Base-by-base conservation (phyloP, 2,329 filamentous ascomycete species). In the Stemphylium vesicarium region DNA sequence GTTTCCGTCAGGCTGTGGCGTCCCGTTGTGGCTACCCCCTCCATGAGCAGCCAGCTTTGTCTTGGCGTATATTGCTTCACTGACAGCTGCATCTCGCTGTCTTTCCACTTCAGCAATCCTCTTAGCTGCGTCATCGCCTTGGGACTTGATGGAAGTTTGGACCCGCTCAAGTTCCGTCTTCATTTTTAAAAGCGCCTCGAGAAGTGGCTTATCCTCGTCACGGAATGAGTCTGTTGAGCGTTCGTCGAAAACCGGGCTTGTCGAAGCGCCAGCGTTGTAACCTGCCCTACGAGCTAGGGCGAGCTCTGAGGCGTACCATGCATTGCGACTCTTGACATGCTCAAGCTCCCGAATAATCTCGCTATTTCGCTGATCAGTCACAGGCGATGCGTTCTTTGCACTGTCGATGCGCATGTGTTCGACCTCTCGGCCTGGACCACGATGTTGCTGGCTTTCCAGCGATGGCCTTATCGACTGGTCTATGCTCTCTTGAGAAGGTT, bases 231-330 rank as follows among this genome's bases (percentile, higher is more conserved):
- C 92, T 2, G 88, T 83, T 0, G 84, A 83, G 56, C 89, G 87
- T 63, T 89, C 87, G 60, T 98, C 94, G 20, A 96, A 80, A 0
- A 87, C 82, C 12, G 91, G 87, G 68, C 85, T 90, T 22, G 86
- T 84, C 1, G 87, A 86, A 2, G 86, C 80, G 59, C 85, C 92
- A 13, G 91, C 85, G 6, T 86, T 83, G 69, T 98, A 99, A 4
- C 95, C 95, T 36, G 91, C 86, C 76, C 96, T 96, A 44, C 90
- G 87, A 6, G 95, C 96, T 60, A 99, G 81, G 53, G 96, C 92
- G 40, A 99, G 81, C 76, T 99, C 95, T 0, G 94, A 97, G 7
- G 92, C 92, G 75, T 96, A 97, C 95, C 95, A 99, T 0, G 94
- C 94, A 76, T 96, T 98, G 46, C 90, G 86, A 69, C 89, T 95